A percentile compares a stretch with the other conserved stretches of the same genome.
These are phyloP conservation scores for Setaria italica DNA, from an alignment of 202 grass and related monocot species.

Conservation along the genomic window DNA sequence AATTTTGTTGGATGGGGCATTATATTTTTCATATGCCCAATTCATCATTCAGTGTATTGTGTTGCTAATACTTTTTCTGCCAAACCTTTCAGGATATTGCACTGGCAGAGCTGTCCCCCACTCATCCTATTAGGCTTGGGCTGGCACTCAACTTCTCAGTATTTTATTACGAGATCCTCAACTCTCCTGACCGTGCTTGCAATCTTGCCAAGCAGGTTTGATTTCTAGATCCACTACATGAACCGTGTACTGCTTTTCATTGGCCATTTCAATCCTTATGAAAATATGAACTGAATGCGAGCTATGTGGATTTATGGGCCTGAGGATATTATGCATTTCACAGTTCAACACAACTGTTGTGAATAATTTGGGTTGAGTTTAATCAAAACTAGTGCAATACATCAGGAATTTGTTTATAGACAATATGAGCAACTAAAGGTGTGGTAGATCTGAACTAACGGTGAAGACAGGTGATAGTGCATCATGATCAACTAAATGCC, in stretches of 20 bases:
- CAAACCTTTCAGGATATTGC: slow-evolving; percentile 72
- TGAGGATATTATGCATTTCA: slow-evolving; percentile 28
- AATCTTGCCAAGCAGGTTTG: slow-evolving; percentile 88
- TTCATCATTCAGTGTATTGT: background rate
- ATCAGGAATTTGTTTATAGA: background rate
- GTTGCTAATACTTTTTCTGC: slow-evolving; percentile 35
- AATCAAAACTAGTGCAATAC: background rate
- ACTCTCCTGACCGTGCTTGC: slow-evolving; percentile 89
- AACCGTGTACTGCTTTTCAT: background rate
- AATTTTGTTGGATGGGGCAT: slow-evolving; percentile 6
- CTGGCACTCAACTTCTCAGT: slow-evolving; percentile 96
- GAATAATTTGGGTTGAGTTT: slow-evolving; percentile 5
- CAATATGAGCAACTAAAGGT: background rate
- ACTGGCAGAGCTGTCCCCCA: slow-evolving; percentile 65
- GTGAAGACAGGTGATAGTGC: background rate
- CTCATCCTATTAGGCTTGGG: slow-evolving; percentile 90
- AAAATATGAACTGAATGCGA: background rate
- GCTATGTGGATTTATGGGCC: background rate
- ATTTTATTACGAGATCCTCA: slow-evolving; percentile 95
- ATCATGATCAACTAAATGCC: background rate
- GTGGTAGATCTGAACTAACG: background rate
- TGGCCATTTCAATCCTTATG: background rate
- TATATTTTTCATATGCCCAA: background rate
- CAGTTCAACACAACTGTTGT: slow-evolving; percentile 1
- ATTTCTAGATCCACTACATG: slow-evolving; percentile 22